Evolutionary conservation across 371 early-diverging fungal genomes (phyloP).

Genomic region (Mucor velutinosus): DNA sequence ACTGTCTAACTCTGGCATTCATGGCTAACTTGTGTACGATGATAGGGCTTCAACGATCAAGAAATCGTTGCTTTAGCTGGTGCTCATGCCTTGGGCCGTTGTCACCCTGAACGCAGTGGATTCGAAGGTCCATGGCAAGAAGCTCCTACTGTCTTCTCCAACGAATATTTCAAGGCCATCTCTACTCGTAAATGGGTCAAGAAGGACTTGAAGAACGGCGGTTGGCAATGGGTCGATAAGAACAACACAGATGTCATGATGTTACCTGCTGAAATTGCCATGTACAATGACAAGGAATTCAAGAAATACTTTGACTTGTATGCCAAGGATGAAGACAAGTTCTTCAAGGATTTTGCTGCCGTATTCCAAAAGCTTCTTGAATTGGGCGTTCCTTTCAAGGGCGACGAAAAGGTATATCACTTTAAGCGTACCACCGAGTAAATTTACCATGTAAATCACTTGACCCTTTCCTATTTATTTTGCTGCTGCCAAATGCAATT

Average conservation of each 20-base stretch:
- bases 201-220: constrained; percentile 71
- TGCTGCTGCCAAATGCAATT: too few relatives aligned
- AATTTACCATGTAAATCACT: not conserved
- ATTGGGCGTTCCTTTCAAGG: constrained; percentile 79
- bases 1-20: not conserved
- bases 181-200: constrained; percentile 68
- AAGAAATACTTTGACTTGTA: constrained; percentile 79
- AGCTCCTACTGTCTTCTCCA: constrained; percentile 84
- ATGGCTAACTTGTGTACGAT: not conserved
- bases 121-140: constrained; percentile 89
- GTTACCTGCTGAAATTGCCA: constrained; percentile 47
- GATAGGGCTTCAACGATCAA: constrained; percentile 67
- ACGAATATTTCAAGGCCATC: constrained; percentile 75
- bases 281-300: constrained; percentile 69
- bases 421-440: constrained; percentile 42
- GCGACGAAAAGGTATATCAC: constrained; percentile 57
- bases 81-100: constrained; percentile 86
- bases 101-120: constrained; percentile 82
- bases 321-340: constrained; percentile 78
- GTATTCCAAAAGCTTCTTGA: constrained; percentile 86
- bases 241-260: constrained; percentile 57
- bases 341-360: constrained; percentile 85
- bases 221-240: constrained; percentile 86
- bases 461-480: not conserved
- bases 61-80: constrained; percentile 87